These are phyloP conservation scores for Penicillium atrosanguineum DNA, from an alignment of 495 filamentous ascomycete species.

Conservation along the genomic window DNA sequence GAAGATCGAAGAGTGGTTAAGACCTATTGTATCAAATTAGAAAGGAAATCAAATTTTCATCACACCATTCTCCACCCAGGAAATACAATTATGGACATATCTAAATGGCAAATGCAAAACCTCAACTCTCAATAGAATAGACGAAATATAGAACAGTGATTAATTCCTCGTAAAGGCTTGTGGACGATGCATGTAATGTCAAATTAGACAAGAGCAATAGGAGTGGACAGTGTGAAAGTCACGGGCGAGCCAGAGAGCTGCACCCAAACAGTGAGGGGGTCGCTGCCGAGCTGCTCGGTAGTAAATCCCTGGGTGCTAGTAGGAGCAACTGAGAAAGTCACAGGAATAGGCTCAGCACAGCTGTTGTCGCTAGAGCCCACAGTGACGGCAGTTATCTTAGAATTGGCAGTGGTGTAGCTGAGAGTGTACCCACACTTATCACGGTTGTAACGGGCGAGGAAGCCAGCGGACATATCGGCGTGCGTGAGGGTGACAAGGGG, in stretches of 20 bases:
- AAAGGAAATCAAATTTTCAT: background rate
- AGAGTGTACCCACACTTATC: slow-evolving; percentile 54
- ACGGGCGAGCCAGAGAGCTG: slow-evolving; percentile 51
- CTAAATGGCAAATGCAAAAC: background rate
- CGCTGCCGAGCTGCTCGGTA: slow-evolving; percentile 55
- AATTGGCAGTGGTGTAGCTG: slow-evolving; percentile 40
- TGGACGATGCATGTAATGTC: background rate
- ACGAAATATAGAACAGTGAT: background rate
- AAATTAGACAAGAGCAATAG: slow-evolving; percentile 33
- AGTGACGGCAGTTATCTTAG: slow-evolving; percentile 50
- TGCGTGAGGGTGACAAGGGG: slow-evolving; percentile 55
- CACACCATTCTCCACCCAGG: background rate
- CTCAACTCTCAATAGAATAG: background rate
- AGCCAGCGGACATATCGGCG: slow-evolving; percentile 45
- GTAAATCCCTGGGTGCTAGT: slow-evolving; percentile 42
- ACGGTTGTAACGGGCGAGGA: slow-evolving; percentile 51
- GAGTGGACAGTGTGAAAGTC: slow-evolving; percentile 47
- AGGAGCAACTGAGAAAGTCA: slow-evolving; percentile 51
- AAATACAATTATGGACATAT: background rate
- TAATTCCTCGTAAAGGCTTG: background rate
- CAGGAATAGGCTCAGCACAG: slow-evolving; percentile 52
- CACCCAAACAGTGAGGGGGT: slow-evolving; percentile 61
- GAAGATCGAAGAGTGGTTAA: no score
- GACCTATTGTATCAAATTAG: no score
- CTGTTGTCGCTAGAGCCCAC: slow-evolving; percentile 50